Evolutionary conservation across 805 yeast genomes (phyloP).

Genomic region (Martiniozyma abietophila): DNA sequence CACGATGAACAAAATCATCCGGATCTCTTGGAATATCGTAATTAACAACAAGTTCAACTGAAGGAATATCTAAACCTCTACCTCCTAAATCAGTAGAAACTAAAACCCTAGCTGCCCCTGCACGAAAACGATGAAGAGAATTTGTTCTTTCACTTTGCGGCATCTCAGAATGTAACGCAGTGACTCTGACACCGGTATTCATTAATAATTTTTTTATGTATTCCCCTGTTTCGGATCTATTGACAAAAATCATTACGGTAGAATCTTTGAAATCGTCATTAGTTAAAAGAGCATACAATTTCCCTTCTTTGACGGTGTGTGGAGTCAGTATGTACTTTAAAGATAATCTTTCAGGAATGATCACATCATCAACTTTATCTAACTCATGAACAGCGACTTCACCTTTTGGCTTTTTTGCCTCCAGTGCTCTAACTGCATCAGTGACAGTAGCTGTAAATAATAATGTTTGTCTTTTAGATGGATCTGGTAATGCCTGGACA

Average conservation of each 20-base stretch:
- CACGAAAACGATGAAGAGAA: constrained; percentile 86
- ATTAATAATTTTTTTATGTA: constrained; percentile 68
- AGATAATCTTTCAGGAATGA: constrained; percentile 65
- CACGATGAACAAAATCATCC: constrained; percentile 77
- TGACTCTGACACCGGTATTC: constrained; percentile 65
- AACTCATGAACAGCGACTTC: constrained; percentile 67
- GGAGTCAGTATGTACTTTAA: constrained; percentile 72
- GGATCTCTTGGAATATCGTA: constrained; percentile 80
- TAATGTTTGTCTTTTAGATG: constrained; percentile 73
- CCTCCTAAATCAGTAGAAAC: constrained; percentile 96
- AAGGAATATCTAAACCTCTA: constrained; percentile 78
- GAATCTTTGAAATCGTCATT: constrained; percentile 53
- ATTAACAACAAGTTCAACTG: constrained; percentile 68
- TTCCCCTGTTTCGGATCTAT: constrained; percentile 87
- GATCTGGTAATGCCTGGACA: constrained; percentile 58
- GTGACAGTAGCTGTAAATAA: constrained; percentile 95
- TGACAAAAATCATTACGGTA: constrained; percentile 82
- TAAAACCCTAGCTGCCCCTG: constrained; percentile 86
- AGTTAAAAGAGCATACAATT: constrained; percentile 58
- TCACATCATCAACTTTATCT: constrained; percentile 62
- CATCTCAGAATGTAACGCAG: constrained; percentile 91
- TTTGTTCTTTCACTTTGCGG: constrained; percentile 87
- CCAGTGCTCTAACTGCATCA: constrained; percentile 76
- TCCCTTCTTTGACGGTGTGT: constrained; percentile 83
- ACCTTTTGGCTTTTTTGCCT: constrained; percentile 40